Percentiles rank a stretch among this genome's conserved stretches.
phyloP scores from a whole-genome alignment of 1,284 basidiomycete genomes.

The Cutaneotrichosporon sp. region DNA sequence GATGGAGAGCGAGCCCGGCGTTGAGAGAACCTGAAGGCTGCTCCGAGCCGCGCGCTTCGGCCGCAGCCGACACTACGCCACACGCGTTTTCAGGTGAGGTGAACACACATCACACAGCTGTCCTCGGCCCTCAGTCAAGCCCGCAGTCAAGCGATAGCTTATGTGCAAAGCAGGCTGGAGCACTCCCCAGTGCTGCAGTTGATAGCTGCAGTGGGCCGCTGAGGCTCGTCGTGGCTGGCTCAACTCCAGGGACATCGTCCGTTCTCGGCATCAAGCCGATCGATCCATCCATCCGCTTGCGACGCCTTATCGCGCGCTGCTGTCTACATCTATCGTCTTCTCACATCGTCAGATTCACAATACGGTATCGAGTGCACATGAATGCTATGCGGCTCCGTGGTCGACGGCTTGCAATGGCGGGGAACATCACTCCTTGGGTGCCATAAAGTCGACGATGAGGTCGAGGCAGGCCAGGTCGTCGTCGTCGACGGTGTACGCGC shows the following conservation, averaged over 20 bases:
- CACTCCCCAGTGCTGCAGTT: no score
- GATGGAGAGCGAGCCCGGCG: no score
- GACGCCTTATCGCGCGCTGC: neutral
- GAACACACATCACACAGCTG: no score
- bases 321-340: neutral
- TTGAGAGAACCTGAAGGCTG: no score
- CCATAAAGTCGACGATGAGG: constrained; percentile 64
- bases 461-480: constrained; percentile 78
- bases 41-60: neutral
- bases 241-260: neutral
- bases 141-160: no score
- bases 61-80: no score
- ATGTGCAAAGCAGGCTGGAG: no score
- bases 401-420: neutral
- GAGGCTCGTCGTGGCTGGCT: no score
- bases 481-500: constrained; percentile 74
- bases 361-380: neutral
- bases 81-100: no score
- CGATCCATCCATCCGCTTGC: neutral
- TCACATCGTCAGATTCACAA: neutral
- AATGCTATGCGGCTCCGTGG: neutral
- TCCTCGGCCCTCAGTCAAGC: no score
- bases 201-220: no score
- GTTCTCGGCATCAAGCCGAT: neutral
- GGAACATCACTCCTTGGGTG: constrained; percentile 22